Base-by-base conservation (phyloP, 2,329 filamentous ascomycete species). In the Diaporthe sp. region DNA sequence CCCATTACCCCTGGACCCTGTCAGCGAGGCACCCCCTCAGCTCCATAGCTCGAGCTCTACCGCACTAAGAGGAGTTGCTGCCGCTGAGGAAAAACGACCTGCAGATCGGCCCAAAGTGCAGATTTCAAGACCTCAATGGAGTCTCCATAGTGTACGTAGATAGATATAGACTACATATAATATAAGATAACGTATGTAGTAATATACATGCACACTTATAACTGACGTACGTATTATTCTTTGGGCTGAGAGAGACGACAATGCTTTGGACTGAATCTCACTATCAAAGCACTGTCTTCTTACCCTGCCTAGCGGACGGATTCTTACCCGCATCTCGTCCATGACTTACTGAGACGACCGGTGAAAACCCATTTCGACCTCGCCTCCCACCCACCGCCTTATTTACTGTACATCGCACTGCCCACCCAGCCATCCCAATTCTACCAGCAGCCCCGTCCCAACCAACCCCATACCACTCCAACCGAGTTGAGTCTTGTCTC, bases 31-130 rank as follows among this genome's bases (percentile, higher is more conserved):
- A 22, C 19, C 28, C 42, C 22, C 12, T 42, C 40, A 28, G 25
- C 60, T 45, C 35, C 35, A 25, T n/a, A n/a, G 19, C 55, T 42
- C n/a, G 25, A 66, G 64, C 45, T 38, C n/a, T 8, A 60, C n/a
- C n/a, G 55, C 33, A 25, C 19, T 10, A n/a, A 15, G n/a, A 54
- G 25, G 12, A 30, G 25, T 30, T 19, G 52, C 15, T 30, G 19
- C 13, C 28, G 57, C 57, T 60, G 57, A 30, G n/a, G 64, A 52
- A 52, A 69, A 33, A 33, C 60, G 33, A 58, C 47, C 70, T 72
- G 70, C 45, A 61, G 25, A 50, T 47, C 30, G 69, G 33, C 55
- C 55, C 42, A 71, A 71, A 60, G 68, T 71, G 68, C 68, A 60
- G 30, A 50, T 60, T 42, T 50, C 17, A 22, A 35, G 45, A 71